Evolutionary conservation across 345 rosid species (phyloP), one percentile per base, ranked within the genome.

Genomic region (Gossypium sturtianum): DNA sequence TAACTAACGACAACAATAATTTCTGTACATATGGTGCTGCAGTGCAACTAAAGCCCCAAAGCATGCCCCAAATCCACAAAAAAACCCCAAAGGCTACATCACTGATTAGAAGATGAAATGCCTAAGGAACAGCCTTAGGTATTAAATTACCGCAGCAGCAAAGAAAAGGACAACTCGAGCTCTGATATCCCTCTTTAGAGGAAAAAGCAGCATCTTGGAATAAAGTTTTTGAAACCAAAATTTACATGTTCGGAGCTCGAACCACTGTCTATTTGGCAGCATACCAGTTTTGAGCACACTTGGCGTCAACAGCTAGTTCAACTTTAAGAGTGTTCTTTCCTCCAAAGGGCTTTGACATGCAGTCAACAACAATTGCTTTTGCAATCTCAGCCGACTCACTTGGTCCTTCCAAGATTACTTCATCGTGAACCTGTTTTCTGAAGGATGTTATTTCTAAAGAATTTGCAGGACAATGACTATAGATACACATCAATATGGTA

Each of bases 371-470:
- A 71, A 93, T 89, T 60, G 82, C 84, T 87, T 87, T 93, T 2
- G 99, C 99, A 9, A 78, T 79, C 79, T 89, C 96, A 10, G 96
- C 96, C 9, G 99, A 89, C 74, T 89, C 97, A 0, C 77, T 84
- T 66, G 98, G 99, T 70, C 99, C 99, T 87, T 95, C 99, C 83
- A 93, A 82, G 78, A 95, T 95, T 77, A 95, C 98, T 88, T 95
- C 98, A 82, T 95, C 98, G 52, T 95, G 98, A 76, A 95, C 89
- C 98, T 95, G 90, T 66, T 71, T 78, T 79, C 58, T 53, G 52
- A 19, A 76, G 45, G 34, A 45, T 78, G 71, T 79, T 53, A 73
- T 58, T 73, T 58, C 61, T 52, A 45, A 23, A 70, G 19, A 71
- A 71, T 61, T 58, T 19, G 47, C n/a, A 60, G 17, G 41, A 45